Conservation (phyloP, 345 rosid genomes). For the Eucalyptus leucophloia region DNA sequence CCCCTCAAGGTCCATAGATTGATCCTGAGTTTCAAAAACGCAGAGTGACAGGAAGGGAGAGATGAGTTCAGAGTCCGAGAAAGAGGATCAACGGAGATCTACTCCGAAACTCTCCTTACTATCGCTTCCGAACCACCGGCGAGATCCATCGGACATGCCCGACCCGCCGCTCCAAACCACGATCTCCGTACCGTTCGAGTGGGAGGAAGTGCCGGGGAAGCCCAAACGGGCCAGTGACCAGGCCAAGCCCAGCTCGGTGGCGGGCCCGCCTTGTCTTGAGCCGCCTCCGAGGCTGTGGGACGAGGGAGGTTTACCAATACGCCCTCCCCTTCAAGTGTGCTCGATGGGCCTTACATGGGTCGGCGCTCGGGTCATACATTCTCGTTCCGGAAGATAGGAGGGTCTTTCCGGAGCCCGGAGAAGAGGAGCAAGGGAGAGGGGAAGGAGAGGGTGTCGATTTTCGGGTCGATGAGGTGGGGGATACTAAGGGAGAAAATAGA, state of each 20-base stretch:
- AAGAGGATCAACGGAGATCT: not conserved
- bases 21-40: not conserved
- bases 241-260: not conserved
- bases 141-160: not conserved
- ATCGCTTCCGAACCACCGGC: not conserved
- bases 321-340: not conserved
- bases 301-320: not conserved
- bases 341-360: not conserved
- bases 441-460: not conserved
- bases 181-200: not conserved
- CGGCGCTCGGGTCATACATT: not conserved
- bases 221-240: not conserved
- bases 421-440: not conserved
- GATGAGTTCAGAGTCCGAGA: not conserved
- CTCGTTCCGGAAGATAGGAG: not conserved
- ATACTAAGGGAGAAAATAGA: not conserved
- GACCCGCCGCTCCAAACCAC: not conserved
- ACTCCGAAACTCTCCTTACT: not conserved
- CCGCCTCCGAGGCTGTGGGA: not conserved
- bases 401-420: not conserved
- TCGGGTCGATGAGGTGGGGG: not conserved
- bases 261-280: not conserved
- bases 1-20: not conserved
- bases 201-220: not conserved
- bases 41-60: not conserved